These are phyloP conservation scores for Globisporangium nunn DNA, from an alignment of 352 stramenopile genomes.

Conservation along the genomic window DNA sequence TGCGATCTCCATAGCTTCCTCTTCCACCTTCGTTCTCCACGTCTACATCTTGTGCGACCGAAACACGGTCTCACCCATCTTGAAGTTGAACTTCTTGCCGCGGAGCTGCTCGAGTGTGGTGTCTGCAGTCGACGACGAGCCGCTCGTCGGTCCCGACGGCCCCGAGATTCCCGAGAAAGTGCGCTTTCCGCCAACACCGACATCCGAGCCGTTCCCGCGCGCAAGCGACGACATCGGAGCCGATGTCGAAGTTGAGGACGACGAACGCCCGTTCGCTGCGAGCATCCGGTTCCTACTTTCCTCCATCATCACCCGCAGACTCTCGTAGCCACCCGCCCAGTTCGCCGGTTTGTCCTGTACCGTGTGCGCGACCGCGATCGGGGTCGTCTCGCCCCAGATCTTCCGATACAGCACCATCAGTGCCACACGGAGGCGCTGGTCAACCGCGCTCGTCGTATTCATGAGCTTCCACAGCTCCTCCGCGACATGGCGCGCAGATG, in stretches of 20 bases:
- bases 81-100: conserved; percentile 86
- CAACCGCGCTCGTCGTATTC: conserved; percentile 48
- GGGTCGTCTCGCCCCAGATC: conserved; percentile 78
- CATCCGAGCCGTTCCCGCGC: conserved; percentile 12
- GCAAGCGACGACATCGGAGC: neutral
- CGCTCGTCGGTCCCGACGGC: neutral
- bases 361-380: conserved; percentile 70
- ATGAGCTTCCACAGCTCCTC: conserved; percentile 74
- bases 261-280: conserved; percentile 14
- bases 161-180: conserved; percentile 15
- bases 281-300: conserved; percentile 65
- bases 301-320: conserved; percentile 77
- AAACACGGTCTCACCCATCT: conserved; percentile 72
- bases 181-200: conserved; percentile 24
- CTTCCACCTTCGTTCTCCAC: neutral
- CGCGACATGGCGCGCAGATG: conserved; percentile 50
- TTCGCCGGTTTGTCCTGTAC: conserved; percentile 73
- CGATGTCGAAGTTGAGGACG: neutral
- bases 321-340: conserved; percentile 79
- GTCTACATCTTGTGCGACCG: conserved; percentile 72
- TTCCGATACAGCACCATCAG: conserved; percentile 74
- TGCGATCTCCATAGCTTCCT: neutral
- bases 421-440: conserved; percentile 70
- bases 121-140: conserved; percentile 13
- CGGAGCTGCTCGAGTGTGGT: conserved; percentile 61